Base-by-base conservation (phyloP, 192 early-diverging fungal species). In the Coemansia sp. region DNA sequence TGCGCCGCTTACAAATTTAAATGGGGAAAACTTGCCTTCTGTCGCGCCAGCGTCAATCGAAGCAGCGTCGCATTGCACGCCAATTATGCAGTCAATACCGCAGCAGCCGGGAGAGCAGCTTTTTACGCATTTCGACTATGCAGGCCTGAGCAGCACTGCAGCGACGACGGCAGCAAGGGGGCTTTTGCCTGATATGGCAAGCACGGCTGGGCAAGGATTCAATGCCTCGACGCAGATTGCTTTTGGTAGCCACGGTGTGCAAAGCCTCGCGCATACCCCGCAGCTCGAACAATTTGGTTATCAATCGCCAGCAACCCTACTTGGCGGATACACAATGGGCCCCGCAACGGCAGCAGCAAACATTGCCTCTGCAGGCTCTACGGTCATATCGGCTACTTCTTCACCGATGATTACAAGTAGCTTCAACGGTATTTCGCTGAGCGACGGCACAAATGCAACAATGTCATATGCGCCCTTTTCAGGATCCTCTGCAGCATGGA, bases 71-170 rank as follows among this genome's bases (percentile, higher is more conserved):
- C 68, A 61, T 38, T 45, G 61, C 30, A 61, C 62, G 57, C 61
- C 59, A 30, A 61, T 69, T 59, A 68, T 61, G 52, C 63, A 63
- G 41, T 54, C 67, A 47, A 42, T 52, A n/a, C 62, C 53, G 21
- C 61, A 55, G 18, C 17, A 50, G 49, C 57, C 61, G 22, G 67
- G 43, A 19, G 73, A 65, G 55, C 56, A 63, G 54, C 57, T 76
- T 62, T 76, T 62, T 63, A 49, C 49, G 43, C 42, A 61, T 21
- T 45, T 49, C 30, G 44, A 38, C 10, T 69, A 75, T 68, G 57
- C 66, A 57, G 50, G 57, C 34, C 55, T 58, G 25, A 45, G 54
- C 66, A 58, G 44, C 63, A 53, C 25, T 34, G 33, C 57, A 49
- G 39, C 40, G 25, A 41, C 37, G 39, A 58, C 25, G 19, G 33